Base-by-base conservation (phyloP, 2,329 filamentous ascomycete genomes). In the Colletotrichum phormii region DNA sequence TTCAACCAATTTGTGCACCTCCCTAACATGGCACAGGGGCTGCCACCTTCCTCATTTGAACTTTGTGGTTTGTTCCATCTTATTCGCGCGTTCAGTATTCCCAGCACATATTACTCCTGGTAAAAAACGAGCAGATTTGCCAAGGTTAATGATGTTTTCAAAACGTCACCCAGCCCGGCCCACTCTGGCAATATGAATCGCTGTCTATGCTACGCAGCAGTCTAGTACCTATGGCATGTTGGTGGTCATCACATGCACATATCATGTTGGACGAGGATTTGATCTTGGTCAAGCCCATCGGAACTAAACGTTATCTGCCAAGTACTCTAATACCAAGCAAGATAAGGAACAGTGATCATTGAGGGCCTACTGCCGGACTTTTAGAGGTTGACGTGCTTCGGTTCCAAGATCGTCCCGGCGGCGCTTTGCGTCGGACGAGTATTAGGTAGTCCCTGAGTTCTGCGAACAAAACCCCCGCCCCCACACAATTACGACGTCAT, bases 401-500 rank as follows among this genome's bases (percentile, higher is more conserved):
- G 22, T 46, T 31, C 7, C 42, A 18, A 53, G 24, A 31, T 22
- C 42, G 18, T 53, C 46, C n/a, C 42, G 60, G 37, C 46, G 22
- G 60, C 62, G 62, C 46, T 31, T 64, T 64, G 62, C 51, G 33
- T 64, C 51, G 62, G 62, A 55, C 22, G 24, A 53, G 5, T 29
- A 29, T 29, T 29, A 29, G 26, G 26, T 29, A 53, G 65, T 29
- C 31, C 64, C 58, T 62, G 37, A 49, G 46, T 49, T 24, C 31
- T 24, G 46, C 37, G 58, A 64, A 64, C 54, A 60, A 64, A 13
- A 33, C 68, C 68, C 53, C 70, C 65, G 66, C 66, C 66, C 70
- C 66, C 70, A 72, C 66, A 64, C 46, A 54, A 31, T 24, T 57
- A 65, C 70, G 66, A 72, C 70, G 70, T 72, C 70, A 72, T 72